Evolutionary conservation across 1,284 basidiomycete genomes (phyloP).

Genomic region (Hymenochaete sp.): DNA sequence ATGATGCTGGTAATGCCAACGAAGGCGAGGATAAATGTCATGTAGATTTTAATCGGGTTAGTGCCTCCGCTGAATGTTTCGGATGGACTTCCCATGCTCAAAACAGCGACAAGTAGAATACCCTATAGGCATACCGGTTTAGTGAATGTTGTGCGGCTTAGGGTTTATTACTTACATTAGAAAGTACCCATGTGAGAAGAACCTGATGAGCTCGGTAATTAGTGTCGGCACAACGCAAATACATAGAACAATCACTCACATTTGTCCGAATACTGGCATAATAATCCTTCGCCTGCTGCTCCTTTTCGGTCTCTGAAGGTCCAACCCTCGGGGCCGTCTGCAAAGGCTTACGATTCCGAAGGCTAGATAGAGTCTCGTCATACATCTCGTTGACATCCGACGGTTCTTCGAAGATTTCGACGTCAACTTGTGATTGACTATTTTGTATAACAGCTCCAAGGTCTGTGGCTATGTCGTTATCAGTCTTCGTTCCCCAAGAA

Average conservation of each 20-base stretch:
- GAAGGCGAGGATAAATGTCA: conserved; percentile 73
- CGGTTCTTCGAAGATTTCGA: conserved; percentile 79
- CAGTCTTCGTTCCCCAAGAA: conserved; percentile 90
- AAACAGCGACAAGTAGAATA: conserved; percentile 62
- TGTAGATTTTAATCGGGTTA: conserved; percentile 59
- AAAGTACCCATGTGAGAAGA: conserved; percentile 76
- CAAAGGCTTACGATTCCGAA: conserved; percentile 61
- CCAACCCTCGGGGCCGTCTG: conserved; percentile 11
- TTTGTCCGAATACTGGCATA: conserved; percentile 90
- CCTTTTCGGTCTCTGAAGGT: conserved; percentile 32
- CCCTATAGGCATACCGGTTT: conserved; percentile 43
- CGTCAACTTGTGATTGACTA: conserved; percentile 75
- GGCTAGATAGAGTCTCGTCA: conserved; percentile 78
- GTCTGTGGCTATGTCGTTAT: conserved; percentile 57
- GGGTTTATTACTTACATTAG: conserved; percentile 51
- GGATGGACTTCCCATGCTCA: conserved; percentile 56
- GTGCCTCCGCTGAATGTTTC: conserved; percentile 53
- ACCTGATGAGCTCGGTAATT: conserved; percentile 32
- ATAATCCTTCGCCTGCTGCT: conserved; percentile 77
- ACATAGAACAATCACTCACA: conserved; percentile 40
- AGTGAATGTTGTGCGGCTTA: conserved; percentile 1
- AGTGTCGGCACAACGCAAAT: too few relatives aligned
- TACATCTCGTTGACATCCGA: conserved; percentile 87
- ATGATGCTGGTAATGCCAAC: conserved; percentile 68
- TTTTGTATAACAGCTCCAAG: conserved; percentile 76